Base-by-base conservation (phyloP, 2,329 filamentous ascomycete species). In the Simplicillium sp. region DNA sequence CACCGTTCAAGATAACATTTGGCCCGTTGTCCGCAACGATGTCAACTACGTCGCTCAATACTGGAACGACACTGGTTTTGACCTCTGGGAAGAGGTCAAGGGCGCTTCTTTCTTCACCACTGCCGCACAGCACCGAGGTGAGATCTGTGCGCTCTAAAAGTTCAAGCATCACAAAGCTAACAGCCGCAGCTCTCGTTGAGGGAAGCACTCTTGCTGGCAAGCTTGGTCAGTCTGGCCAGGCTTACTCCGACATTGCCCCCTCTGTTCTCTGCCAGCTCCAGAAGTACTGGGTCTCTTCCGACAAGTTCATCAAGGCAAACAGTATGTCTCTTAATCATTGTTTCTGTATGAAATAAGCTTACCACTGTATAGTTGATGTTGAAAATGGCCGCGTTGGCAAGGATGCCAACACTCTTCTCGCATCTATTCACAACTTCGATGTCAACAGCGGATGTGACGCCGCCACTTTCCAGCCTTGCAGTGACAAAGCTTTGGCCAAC, bases 51-150 rank as follows among this genome's bases (percentile, higher is more conserved):
- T 87, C 7, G 72, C 78, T 1, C 76, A 86, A 53, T 85, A 86
- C 63, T 86, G 82, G 71, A 77, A 75, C 54, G 59, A 68, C 47
- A 75, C 72, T 0, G 73, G 74, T 6, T 92, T 79, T 52, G 87
- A 94, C 57, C 70, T 94, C 3, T 92, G 87, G 87, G 87, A 92
- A 57, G 87, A 92, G 57, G 76, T 89, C 12, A 66, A 69, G 17
- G 83, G 84, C 33, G 80, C 76, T 16, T 88, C 84, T 1, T 92
- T 89, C 67, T 94, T 90, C 61, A 92, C 86, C 1, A 64, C 80
- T 28, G 75, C 78, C 3, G 72, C 74, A 33, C 77, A 84, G 45
- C 79, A 90, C 55, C 77, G 85, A 49, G 71, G 79, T 51, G 54
- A 71, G 46, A 25, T 25, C 6, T 9, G 9, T 25, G 9, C n/a